Conservation (phyloP, 768 basidiomycete genomes). For the Flagelloscypha sp. region DNA sequence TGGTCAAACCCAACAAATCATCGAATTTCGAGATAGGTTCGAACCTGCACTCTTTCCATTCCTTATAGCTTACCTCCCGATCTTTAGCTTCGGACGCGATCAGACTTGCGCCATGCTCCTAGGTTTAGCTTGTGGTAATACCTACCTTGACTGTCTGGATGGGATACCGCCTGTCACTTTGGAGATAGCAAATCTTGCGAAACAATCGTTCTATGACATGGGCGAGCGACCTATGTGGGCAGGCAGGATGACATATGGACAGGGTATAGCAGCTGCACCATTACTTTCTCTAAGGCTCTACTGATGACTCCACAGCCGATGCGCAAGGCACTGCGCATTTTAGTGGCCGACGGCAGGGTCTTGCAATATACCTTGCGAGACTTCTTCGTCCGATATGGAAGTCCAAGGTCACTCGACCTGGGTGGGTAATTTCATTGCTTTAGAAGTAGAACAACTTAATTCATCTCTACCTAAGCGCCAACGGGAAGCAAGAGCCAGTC, state of each 20-base stretch:
- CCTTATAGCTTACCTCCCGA: conserved; percentile 7
- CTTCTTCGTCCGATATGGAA: conserved; percentile 86
- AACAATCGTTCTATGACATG: conserved; percentile 81
- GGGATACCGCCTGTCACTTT: conserved; percentile 45
- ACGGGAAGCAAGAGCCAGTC: conserved; percentile 47
- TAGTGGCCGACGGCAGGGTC: conserved; percentile 82
- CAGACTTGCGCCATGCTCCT: conserved; percentile 91
- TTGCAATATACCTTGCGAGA: conserved; percentile 81
- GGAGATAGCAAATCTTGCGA: conserved; percentile 64
- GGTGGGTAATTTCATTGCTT: conserved; percentile 33
- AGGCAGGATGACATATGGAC: conserved; percentile 69
- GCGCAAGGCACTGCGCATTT: conserved; percentile 68
- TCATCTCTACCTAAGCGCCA: no score
- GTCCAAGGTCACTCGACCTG: conserved; percentile 56
- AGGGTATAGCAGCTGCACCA: conserved; percentile 34
- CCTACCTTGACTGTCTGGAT: conserved; percentile 59
- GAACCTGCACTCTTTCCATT: conserved; percentile 10
- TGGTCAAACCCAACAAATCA: conserved; percentile 67
- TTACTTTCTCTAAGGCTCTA: not conserved
- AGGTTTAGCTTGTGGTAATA: conserved; percentile 77
- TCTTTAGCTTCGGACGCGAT: conserved; percentile 75
- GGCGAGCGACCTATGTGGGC: conserved; percentile 80
- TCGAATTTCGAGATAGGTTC: conserved; percentile 76
- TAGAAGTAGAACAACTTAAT: no score
- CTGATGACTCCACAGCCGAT: conserved; percentile 35